Conservation (phyloP, 2,329 filamentous ascomycete species). For the Penicillium sp. region DNA sequence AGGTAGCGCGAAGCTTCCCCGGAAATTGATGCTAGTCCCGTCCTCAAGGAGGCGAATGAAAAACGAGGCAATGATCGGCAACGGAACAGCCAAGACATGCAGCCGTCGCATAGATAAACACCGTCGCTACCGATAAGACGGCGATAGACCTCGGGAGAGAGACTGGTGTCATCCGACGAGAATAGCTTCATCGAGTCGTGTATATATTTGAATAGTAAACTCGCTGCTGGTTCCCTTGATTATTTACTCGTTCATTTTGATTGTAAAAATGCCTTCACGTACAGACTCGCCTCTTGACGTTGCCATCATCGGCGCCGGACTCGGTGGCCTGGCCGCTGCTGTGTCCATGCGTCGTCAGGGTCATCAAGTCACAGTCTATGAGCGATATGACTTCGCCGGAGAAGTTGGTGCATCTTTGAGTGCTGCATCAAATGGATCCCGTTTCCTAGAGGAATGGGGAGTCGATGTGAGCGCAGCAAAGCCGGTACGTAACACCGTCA, state of each 20-base stretch:
- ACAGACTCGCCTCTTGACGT: conserved; percentile 24
- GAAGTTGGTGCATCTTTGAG: conserved; percentile 26
- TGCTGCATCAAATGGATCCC: conserved; percentile 22
- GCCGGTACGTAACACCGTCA: conserved; percentile 9
- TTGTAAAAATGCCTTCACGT: conserved; percentile 20
- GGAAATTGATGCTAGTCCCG: conserved; percentile 1
- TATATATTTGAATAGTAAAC: conserved; percentile 2
- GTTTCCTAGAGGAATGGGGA: conserved; percentile 24
- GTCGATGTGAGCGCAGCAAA: conserved; percentile 22
- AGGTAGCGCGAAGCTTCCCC: conserved; percentile 5
- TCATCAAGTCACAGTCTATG: conserved; percentile 24
- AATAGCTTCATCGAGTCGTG: conserved; percentile 2
- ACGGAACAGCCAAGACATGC: conserved; percentile 12
- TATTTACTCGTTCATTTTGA: neutral
- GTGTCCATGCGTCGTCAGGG: conserved; percentile 22
- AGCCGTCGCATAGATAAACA: conserved; percentile 29
- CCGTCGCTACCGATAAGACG: neutral
- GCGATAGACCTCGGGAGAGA: neutral
- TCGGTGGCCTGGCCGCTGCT: conserved; percentile 22
- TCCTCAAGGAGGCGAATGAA: neutral
- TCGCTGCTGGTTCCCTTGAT: too few species aligned
- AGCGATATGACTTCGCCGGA: conserved; percentile 24
- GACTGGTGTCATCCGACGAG: neutral
- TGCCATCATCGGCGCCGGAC: conserved; percentile 29
- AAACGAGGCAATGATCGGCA: conserved; percentile 14